Evolutionary conservation across 345 rosid genomes (phyloP).

Genomic region (Lepidium aucheri): DNA sequence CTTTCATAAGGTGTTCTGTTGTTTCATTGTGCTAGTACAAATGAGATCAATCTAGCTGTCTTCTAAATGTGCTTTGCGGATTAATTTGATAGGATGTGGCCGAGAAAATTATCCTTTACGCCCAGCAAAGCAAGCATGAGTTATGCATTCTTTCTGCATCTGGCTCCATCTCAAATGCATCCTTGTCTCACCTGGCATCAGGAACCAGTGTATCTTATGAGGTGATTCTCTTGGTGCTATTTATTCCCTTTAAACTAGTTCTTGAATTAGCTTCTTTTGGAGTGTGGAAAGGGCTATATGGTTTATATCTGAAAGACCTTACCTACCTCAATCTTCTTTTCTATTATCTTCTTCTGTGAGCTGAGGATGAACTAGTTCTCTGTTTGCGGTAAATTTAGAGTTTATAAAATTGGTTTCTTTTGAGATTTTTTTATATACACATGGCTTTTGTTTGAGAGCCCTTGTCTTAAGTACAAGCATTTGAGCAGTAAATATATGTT

Average conservation of each 20-base stretch:
- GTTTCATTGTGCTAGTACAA: neutral
- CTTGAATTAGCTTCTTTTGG: neutral
- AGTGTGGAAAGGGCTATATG: neutral
- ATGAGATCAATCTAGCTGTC: neutral
- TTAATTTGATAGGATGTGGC: slow-evolving; percentile 61
- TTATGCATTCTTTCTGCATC: slow-evolving; percentile 83
- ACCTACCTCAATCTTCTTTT: neutral
- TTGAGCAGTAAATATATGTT: neutral
- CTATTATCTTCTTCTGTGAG: neutral
- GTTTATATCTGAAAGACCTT: neutral
- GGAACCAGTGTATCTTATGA: slow-evolving; percentile 75
- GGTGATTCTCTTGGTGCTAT: slow-evolving; percentile 37
- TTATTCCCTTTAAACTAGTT: neutral
- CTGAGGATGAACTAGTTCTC: neutral
- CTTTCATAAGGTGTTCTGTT: neutral
- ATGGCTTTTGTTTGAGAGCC: neutral
- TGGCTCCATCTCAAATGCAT: slow-evolving; percentile 70
- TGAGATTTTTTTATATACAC: neutral
- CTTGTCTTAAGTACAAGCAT: neutral
- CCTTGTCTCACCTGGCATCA: slow-evolving; percentile 75
- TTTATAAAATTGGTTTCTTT: neutral
- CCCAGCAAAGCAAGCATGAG: slow-evolving; percentile 78
- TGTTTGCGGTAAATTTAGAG: neutral
- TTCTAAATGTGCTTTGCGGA: slow-evolving; percentile 17
- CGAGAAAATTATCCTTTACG: slow-evolving; percentile 57